Base-by-base conservation (phyloP, 2,329 filamentous ascomycete species). In the Stagonosporopsis tanaceti region DNA sequence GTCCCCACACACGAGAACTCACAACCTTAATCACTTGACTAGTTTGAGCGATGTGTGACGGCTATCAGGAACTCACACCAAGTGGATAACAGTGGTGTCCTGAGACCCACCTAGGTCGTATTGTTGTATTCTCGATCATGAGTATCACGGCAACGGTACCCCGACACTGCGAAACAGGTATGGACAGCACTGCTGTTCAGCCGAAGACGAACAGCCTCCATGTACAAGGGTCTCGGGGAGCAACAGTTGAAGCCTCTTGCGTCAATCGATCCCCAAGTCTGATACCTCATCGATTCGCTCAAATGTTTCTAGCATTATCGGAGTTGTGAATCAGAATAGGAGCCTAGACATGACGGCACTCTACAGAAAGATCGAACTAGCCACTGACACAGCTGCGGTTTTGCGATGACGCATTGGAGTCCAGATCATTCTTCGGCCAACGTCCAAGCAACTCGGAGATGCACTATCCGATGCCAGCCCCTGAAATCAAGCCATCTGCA, bases 61-160 rank as follows among this genome's bases (percentile, higher is more conserved):
- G 37, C 48, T 52, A 20, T 39, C 24, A 28, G 20, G 48, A 30
- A 30, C 7, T 15, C 11, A 37, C 37, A 42, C 53, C n/a, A 50
- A 57, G 54, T 57, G 54, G 44, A 50, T 39, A 57, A 25, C 37
- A 47, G 41, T 44, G 25, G 38, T 47, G 38, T 39, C 25, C 52
- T 14, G 22, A 38, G 34, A 27, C 22, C 32, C 44, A 45, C 39
- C 20, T 24, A 35, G 38, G 32, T 50, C 45, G 48, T 45, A 53
- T 57, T 22, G 39, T 57, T 22, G 34, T 39, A 48, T 44, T 24
- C 34, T 50, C 32, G 14, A 32, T 34, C 30, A 28, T 44, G 15
- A 30, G 38, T n/a, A 14, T 40, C 22, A 35, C 28, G 48, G 54
- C 38, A 48, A 48, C 34, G 9, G 48, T 57, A 48, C 27, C 38